Percentiles rank a stretch among this genome's conserved stretches.
phyloP scores from a whole-genome alignment of 495 filamentous ascomycete genomes.

The Immersiella caudata region DNA sequence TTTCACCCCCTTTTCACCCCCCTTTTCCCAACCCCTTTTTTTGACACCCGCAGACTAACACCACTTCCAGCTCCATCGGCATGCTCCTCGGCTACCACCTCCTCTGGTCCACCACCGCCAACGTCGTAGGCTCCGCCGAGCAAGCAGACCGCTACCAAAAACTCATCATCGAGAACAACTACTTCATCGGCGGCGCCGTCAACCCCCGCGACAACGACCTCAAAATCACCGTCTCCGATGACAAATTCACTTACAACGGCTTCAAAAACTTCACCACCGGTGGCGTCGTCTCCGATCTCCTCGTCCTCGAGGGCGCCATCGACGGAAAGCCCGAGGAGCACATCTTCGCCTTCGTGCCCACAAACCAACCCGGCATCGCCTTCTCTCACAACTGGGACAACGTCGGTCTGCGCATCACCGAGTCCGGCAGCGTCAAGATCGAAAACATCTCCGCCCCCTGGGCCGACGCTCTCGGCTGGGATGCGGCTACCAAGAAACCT shows the following conservation, averaged over 20 bases:
- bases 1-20: neutral
- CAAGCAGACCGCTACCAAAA: constrained; percentile 57
- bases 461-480: constrained; percentile 63
- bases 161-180: constrained; percentile 59
- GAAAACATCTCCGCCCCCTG: constrained; percentile 57
- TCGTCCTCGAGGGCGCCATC: constrained; percentile 61
- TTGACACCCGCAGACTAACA: too few relatives aligned
- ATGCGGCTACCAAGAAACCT: constrained; percentile 47
- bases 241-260: constrained; percentile 58
- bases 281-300: constrained; percentile 63
- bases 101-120: constrained; percentile 60
- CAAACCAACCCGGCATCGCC: constrained; percentile 55
- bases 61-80: constrained; percentile 46
- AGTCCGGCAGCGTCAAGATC: constrained; percentile 61
- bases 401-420: constrained; percentile 61
- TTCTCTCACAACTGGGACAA: constrained; percentile 66
- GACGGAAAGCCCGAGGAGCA: constrained; percentile 55
- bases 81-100: constrained; percentile 66
- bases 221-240: constrained; percentile 54
- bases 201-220: constrained; percentile 64
- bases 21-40: too few relatives aligned
- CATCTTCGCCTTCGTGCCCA: constrained; percentile 60
- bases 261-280: constrained; percentile 66
- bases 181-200: constrained; percentile 63
- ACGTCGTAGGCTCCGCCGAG: constrained; percentile 57